Percentiles rank a stretch among this genome's conserved stretches.
These are phyloP conservation scores for Bretziella fagacearum DNA, from an alignment of 2,329 filamentous ascomycete species.

Conservation along the genomic window DNA sequence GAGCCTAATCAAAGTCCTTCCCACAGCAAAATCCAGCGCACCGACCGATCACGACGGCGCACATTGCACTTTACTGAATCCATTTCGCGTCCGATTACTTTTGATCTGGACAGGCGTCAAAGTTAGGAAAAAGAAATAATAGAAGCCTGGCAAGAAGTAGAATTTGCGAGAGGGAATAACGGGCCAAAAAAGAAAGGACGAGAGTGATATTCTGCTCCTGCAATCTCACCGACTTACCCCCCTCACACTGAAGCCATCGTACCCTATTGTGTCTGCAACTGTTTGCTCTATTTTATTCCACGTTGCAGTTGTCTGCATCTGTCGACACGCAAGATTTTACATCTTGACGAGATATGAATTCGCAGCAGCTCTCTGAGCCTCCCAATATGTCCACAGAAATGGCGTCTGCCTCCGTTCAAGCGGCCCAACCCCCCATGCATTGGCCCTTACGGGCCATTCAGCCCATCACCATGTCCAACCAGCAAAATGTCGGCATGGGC, in stretches of 20 bases:
- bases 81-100: conserved; percentile 13
- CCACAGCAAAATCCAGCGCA: conserved; percentile 3
- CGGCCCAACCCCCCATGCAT: neutral
- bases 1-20: neutral
- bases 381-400: conserved; percentile 6
- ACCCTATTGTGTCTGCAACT: conserved; percentile 3
- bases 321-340: neutral
- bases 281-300: conserved; percentile 5
- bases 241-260: neutral
- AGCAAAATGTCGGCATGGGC: conserved; percentile 3
- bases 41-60: conserved; percentile 12
- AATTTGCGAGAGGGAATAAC: conserved; percentile 9
- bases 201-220: conserved; percentile 11
- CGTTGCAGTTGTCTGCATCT: conserved; percentile 1
- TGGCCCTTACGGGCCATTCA: conserved; percentile 2
- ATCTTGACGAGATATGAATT: conserved; percentile 2
- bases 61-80: conserved; percentile 3
- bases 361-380: neutral
- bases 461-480: conserved; percentile 6
- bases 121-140: conserved; percentile 1
- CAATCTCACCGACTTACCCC: neutral
- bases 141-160: conserved; percentile 7
- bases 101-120: conserved; percentile 9
- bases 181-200: conserved; percentile 3
- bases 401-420: neutral